Evolutionary conservation across 805 yeast species (phyloP), one percentile per base, ranked within the genome.

Genomic region (Tetrapisispora pingtungensis): DNA sequence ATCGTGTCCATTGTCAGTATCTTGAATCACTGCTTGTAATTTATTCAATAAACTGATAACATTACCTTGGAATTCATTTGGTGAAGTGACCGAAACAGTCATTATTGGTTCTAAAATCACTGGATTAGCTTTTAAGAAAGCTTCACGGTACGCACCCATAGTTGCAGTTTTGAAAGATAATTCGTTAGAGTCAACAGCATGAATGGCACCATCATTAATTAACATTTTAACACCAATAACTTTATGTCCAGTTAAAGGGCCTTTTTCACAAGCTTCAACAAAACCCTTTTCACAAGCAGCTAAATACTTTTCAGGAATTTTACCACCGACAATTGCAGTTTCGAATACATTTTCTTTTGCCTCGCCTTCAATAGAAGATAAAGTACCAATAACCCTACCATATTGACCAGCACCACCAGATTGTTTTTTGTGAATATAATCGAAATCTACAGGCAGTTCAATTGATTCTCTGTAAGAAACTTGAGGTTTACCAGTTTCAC

Each of bases 361-460:
- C 36, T 62, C 67, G 40, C 77, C 80, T 42, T 75, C 84, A 40
- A 76, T 61, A 44, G 88, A 79, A 7, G 72, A 67, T 68, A 89
- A 64, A 46, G 72, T 75, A 63, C 99, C 97, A 66, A 88, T 83
- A 59, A 90, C 96, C 71, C 89, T 81, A 67, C 96, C 98, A 63
- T 80, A 93, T 73, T 93, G 99, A 70, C 99, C 99, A 53, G 97
- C 95, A 77, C 99, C 99, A 67, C 99, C 99, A 61, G 90, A 77
- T 72, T 93, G 99, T 64, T 88, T 90, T 77, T 93, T 93, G 73
- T 90, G 97, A 26, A 96, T 83, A 70, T 82, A 87, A 64, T 93
- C 97, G 60, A 93, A 90, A 13, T 78, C 72, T 27, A 90, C 74
- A 35, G 84, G 70, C 2, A 74, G 63, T 32, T 84, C 70, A 52